Evolutionary conservation across 2,329 filamentous ascomycete genomes (phyloP), one percentile per base, ranked within the genome.

Genomic region (Exophiala phaeomuriformis): DNA sequence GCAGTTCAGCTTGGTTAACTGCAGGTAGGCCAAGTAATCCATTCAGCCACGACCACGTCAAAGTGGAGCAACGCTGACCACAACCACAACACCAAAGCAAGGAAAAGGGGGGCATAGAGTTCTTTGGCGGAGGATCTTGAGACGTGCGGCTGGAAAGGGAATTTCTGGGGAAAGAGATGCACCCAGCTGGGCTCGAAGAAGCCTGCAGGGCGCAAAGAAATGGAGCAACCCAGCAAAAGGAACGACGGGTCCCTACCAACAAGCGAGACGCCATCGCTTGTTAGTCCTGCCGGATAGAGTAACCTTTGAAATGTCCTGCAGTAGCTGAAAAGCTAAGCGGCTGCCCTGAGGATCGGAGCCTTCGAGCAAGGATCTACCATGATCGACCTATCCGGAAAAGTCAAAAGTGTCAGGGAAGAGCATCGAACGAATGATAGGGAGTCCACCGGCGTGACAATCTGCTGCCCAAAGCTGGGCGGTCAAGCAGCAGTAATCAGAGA

Each of bases 31-130:
- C 4, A 5, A 41, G n/a, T 12, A 5, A 27, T 41, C 51, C 51
- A 56, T 53, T 57, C 45, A 59, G 57, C 53, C 57, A 59, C 49
- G 50, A 39, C 41, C 33, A 52, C 40, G 27, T 29, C 35, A 31
- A 27, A 37, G 50, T 51, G 47, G 43, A 47, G 32, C 42, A 27
- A 36, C 19, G 48, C 30, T 9, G 32, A 30, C 39, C 39, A 19
- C 12, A 35, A 48, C 19, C 8, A 32, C 19, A 19, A 19, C 19
- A 19, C 49, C 29, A 45, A 48, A 27, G 28, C 33, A 30, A 29
- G 36, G 48, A 30, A 35, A 45, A 48, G 52, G 55, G 52, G 53
- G 9, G 5, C 28, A 35, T 28, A 35, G 45, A 45, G 33, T 51
- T 40, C 49, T 44, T 27, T 41, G 19, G 39, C 39, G 37, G 33